Base-by-base conservation (phyloP, 768 basidiomycete species). In the Aureoboletus auriporus region DNA sequence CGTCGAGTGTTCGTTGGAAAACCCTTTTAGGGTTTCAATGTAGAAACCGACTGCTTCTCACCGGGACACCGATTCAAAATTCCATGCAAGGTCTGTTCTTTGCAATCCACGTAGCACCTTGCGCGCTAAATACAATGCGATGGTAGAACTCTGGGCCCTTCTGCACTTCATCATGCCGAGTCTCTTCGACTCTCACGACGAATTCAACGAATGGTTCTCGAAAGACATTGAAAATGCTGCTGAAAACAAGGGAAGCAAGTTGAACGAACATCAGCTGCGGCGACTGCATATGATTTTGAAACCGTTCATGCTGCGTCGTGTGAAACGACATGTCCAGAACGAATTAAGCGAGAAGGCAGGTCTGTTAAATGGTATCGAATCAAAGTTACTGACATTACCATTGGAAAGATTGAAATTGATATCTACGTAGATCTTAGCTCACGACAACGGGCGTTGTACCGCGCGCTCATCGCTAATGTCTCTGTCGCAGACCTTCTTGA, bases 91-190 rank as follows among this genome's bases (percentile, higher is more conserved):
- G 94, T 91, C 51, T 57, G 77, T 51, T 17, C 33, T 46, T 34
- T 20, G 16, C 9, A 42, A 44, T 10, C 26, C 13, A 30, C 13
- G 14, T 42, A 13, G 12, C 8, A 27, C 23, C 40, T 49, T 36
- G 10, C 29, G 39, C 20, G 23, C 48, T 59, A 37, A 56, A 28
- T 14, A 39, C 10, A 33, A 49, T 16, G 12, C 30, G 17, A 41
- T 54, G 39, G 14, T 60, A 95, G 96, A 99, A 69, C 75, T 99
- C 14, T 99, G 96, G 96, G 96, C 96, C 1, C 75, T 99, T 50
- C 75, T 99, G 37, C 96, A 99, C 66, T 99, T 99, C 74, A 98
- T 99, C 72, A 99, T 99, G 96, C 96, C 96, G 3, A 94, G 90
- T 64, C 74, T 99, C 46, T 99, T 99, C 68, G 96, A 98, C 67